These are phyloP conservation scores for Cladosporium cucumerinum DNA, from an alignment of 2,329 filamentous ascomycete species.

Conservation along the genomic window DNA sequence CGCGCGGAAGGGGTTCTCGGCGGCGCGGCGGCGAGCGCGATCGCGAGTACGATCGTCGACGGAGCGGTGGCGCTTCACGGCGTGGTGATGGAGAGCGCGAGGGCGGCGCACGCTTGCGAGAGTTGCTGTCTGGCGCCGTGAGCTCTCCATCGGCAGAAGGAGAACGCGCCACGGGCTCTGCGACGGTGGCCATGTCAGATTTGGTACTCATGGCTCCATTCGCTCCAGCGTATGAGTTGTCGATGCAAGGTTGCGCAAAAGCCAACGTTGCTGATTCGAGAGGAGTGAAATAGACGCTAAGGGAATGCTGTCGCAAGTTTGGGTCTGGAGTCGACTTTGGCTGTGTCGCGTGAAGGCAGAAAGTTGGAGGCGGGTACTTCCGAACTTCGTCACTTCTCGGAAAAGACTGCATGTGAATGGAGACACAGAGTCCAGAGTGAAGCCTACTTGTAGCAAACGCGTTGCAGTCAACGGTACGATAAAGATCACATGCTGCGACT, in stretches of 20 bases:
- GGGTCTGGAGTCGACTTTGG: neutral
- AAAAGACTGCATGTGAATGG: neutral
- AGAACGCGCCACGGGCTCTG: conserved; percentile 2
- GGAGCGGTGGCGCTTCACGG: conserved; percentile 33
- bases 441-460: neutral
- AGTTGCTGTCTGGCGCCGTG: conserved; percentile 20
- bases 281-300: neutral
- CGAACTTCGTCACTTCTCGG: conserved; percentile 4
- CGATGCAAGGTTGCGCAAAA: neutral
- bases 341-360: conserved; percentile 8
- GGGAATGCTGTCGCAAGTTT: neutral
- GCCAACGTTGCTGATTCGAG: neutral
- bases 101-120: conserved; percentile 33
- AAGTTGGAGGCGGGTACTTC: neutral
- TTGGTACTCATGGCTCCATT: neutral
- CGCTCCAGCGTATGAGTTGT: neutral
- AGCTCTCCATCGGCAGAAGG: conserved; percentile 5
- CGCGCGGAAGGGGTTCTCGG: conserved; percentile 43
- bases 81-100: conserved; percentile 37
- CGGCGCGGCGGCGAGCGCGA: conserved; percentile 32
- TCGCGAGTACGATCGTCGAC: conserved; percentile 31
- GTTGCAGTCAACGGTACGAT: neutral
- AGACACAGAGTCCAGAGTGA: neutral
- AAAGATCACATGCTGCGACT: neutral
- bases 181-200: conserved; percentile 16